Percentiles rank a stretch among this genome's conserved stretches.
These are phyloP conservation scores for Pontederia paniculata DNA, from an alignment of 176 grass and related monocot genomes.

Conservation along the genomic window DNA sequence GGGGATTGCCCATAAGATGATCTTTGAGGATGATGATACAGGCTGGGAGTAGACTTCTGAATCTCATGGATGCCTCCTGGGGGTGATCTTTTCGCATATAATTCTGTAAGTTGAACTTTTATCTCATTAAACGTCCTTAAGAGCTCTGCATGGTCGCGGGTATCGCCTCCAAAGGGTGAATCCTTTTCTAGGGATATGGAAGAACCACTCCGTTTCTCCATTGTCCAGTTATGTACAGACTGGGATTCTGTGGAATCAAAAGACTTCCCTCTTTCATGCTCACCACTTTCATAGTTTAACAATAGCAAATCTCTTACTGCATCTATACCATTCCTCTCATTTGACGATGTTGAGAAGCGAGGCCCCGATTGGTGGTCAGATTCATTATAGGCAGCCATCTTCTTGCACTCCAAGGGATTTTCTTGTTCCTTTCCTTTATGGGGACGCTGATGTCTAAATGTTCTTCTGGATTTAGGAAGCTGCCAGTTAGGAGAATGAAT, in stretches of 20 bases:
- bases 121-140: conserved; percentile 68
- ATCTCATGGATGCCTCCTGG: conserved; percentile 24
- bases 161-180: conserved; percentile 22
- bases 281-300: conserved; percentile 18
- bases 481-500: neutral
- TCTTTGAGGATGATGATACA: neutral
- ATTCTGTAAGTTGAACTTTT: conserved; percentile 44
- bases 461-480: conserved; percentile 32
- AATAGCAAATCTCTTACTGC: conserved; percentile 24
- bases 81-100: conserved; percentile 33
- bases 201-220: conserved; percentile 23
- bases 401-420: conserved; percentile 1
- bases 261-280: conserved; percentile 27
- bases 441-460: conserved; percentile 21
- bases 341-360: conserved; percentile 28
- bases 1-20: neutral
- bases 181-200: conserved; percentile 34
- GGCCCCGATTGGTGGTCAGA: conserved; percentile 1
- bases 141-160: conserved; percentile 24
- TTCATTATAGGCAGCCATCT: conserved; percentile 4
- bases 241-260: conserved; percentile 58
- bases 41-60: conserved; percentile 14
- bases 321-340: conserved; percentile 31
- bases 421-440: conserved; percentile 27
- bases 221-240: conserved; percentile 39